phyloP scores from a whole-genome alignment of 495 filamentous ascomycete genomes.

The Letharia columbiana region DNA sequence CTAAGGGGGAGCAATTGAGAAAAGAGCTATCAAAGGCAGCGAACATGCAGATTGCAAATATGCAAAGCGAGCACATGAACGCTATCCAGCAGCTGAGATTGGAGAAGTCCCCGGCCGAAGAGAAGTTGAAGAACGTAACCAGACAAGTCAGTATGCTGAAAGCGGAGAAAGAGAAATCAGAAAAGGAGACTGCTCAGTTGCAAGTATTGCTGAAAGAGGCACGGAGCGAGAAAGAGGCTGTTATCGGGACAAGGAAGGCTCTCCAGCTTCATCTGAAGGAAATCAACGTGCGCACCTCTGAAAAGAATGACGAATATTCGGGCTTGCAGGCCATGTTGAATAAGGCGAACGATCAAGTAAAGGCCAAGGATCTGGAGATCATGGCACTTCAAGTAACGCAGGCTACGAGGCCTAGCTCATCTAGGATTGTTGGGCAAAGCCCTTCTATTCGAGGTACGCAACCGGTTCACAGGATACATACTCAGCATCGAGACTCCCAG shows the following conservation, averaged over 20 bases:
- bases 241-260: not conserved
- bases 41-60: not conserved
- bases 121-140: slow-evolving; percentile 6
- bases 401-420: not conserved
- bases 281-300: not conserved
- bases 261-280: slow-evolving; percentile 6
- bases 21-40: slow-evolving; percentile 3
- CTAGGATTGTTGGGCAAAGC: not conserved
- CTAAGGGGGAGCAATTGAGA: slow-evolving; percentile 1
- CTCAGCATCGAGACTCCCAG: not conserved
- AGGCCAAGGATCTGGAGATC: not conserved
- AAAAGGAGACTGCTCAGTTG: slow-evolving; percentile 2
- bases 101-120: not conserved
- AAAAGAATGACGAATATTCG: not conserved
- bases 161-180: slow-evolving; percentile 6
- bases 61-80: slow-evolving; percentile 11
- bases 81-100: slow-evolving; percentile 7
- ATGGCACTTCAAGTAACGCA: not conserved
- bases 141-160: slow-evolving; percentile 1
- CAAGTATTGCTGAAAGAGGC: slow-evolving; percentile 1
- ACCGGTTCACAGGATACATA: not conserved
- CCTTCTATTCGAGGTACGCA: not conserved
- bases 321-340: not conserved
- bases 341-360: not conserved
- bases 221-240: slow-evolving; percentile 1